Base-by-base conservation (phyloP, 306 rosid species). In the Lathyrus tuberosus region DNA sequence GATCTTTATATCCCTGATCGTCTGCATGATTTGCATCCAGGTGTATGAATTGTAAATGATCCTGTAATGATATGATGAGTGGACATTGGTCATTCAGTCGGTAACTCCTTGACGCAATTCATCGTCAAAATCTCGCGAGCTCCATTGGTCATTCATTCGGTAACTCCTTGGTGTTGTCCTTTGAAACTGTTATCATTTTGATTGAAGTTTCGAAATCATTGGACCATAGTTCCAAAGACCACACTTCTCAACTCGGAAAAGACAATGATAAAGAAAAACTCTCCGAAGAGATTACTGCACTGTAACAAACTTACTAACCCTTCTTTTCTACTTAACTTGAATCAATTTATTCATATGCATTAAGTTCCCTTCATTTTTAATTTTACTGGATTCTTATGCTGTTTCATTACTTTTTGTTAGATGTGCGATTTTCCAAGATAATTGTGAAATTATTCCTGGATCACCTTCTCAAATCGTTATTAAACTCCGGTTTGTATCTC, bases 201-300 rank as follows among this genome's bases (percentile, higher is more conserved):
- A 54, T 10, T 11, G 65, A 49, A 49, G 53, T 58, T 73, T 40
- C 17, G 66, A 63, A 46, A 47, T 46, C 71, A 48, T 87, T 92
- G 96, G 96, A 96, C 44, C 86, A 80, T 57, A 85, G 85, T 56
- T 74, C 69, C 76, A 92, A 88, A 54, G 98, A 92, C 53, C 80
- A 83, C 26, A 71, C 62, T 11, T 84, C 88, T 67, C 78, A 60
- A 51, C 77, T 16, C 24, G 67, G 56, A 18, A 22, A 12, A 40
- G 85, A 79, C 20, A 92, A 85, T 43, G 91, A 88, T 41, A 71
- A 68, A 61, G 91, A 92, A 7, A 91, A 92, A 22, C 93, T 92
- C n/a, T 75, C 96, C 31, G 96, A 92, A 68, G 98, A 93, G 80
- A 85, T 93, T 54, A 93, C 98, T 16, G 98, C 97, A 71, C 46